Conservation (phyloP, 2,329 filamentous ascomycete species). For the Colletotrichum destructivum region DNA sequence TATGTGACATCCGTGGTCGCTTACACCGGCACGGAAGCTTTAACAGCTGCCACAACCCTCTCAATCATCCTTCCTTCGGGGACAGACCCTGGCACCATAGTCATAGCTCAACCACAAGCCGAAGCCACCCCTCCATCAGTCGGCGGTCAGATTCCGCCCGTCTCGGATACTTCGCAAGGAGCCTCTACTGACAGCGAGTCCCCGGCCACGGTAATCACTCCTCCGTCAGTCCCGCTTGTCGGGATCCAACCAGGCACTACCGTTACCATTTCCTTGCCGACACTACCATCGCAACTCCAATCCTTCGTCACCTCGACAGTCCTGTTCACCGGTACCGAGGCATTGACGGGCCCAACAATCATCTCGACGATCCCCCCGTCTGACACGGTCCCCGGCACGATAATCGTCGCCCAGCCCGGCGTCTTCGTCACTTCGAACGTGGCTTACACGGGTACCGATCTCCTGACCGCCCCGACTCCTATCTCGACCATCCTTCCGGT, state of each 20-base stretch:
- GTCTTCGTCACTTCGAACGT: slow-evolving; percentile 33
- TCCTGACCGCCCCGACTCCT: neutral
- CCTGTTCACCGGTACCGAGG: neutral
- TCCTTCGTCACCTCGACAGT: neutral
- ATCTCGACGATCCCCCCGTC: slow-evolving; percentile 20
- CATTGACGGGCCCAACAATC: neutral
- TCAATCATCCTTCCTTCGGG: neutral
- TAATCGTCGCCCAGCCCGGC: slow-evolving; percentile 22
- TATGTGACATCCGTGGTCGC: slow-evolving; percentile 20
- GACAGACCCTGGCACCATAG: neutral
- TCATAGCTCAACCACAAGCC: neutral
- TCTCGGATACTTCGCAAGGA: neutral
- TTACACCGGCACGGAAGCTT: slow-evolving; percentile 14
- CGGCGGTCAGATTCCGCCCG: neutral
- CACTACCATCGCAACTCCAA: neutral
- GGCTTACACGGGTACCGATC: slow-evolving; percentile 7
- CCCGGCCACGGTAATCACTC: neutral
- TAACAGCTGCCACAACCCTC: neutral
- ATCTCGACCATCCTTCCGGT: slow-evolving; percentile 4
- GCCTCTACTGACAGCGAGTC: neutral
- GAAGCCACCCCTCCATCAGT: no score
- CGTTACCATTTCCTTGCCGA: no score
- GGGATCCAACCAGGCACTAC: neutral
- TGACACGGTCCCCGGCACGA: slow-evolving; percentile 28
- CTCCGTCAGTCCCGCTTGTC: neutral